Percentiles rank a stretch among this genome's conserved stretches.
Evolutionary conservation across 2,329 filamentous ascomycete genomes (phyloP).

Genomic region (Orbilia brochopaga): DNA sequence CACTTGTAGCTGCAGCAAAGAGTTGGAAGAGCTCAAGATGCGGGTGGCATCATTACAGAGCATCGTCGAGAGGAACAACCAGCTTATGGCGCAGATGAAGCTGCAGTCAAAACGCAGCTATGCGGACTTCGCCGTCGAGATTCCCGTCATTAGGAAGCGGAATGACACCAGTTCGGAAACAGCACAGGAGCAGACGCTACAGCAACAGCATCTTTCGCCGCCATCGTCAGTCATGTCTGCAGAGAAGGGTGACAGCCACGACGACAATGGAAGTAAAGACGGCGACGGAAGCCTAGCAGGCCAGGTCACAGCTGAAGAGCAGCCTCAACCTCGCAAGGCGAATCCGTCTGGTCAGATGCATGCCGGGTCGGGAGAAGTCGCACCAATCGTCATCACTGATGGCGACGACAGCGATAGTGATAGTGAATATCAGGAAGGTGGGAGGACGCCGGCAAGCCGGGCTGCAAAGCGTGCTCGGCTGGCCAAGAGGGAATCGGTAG

Average conservation of each 20-base stretch:
- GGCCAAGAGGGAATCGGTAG: constrained; percentile 4
- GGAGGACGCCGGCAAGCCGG: constrained; percentile 7
- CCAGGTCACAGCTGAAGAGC: constrained; percentile 5
- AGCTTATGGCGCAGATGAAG: constrained; percentile 16
- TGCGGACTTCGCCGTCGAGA: constrained; percentile 30
- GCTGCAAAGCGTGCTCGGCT: constrained; percentile 34
- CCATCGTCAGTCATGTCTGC: constrained; percentile 30
- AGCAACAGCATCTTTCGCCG: constrained; percentile 36
- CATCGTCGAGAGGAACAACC: constrained; percentile 26
- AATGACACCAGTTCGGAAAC: not conserved
- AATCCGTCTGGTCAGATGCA: constrained; percentile 11
- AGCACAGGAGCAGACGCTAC: not conserved
- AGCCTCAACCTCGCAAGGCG: constrained; percentile 49
- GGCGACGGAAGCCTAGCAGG: not conserved
- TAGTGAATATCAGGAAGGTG: constrained; percentile 4
- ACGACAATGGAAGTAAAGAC: constrained; percentile 3
- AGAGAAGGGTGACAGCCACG: constrained; percentile 14
- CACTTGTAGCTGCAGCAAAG: not conserved
- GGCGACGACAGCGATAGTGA: constrained; percentile 24
- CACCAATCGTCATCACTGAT: constrained; percentile 34
- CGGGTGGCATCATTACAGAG: constrained; percentile 31
- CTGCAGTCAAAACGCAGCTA: constrained; percentile 24
- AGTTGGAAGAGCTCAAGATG: constrained; percentile 19
- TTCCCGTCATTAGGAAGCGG: constrained; percentile 21
- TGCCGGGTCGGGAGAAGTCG: constrained; percentile 1